phyloP scores from a whole-genome alignment of 2,329 filamentous ascomycete genomes.

The Ramichloridium luteum region DNA sequence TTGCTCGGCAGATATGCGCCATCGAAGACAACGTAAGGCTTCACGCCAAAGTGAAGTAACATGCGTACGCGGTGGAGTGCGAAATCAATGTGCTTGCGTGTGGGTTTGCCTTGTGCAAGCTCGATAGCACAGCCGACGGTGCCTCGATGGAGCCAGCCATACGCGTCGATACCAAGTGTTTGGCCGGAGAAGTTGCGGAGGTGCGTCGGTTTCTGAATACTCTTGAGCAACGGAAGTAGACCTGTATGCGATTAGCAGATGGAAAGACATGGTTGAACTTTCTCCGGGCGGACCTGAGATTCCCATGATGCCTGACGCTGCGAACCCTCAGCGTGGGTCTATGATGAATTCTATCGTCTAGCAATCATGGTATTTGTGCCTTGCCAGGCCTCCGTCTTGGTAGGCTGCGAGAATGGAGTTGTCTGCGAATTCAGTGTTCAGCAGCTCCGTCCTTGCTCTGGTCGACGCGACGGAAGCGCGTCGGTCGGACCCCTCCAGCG shows the following conservation, averaged over 20 bases:
- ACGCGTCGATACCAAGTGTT: constrained; percentile 88
- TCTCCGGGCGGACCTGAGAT: constrained; percentile 23
- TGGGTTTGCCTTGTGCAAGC: constrained; percentile 76
- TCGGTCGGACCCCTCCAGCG: too few relatives aligned
- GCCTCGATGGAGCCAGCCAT: constrained; percentile 95
- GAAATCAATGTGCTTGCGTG: constrained; percentile 78
- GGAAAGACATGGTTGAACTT: constrained; percentile 1
- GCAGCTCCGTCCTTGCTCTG: too few relatives aligned
- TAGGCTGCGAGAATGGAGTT: too few relatives aligned
- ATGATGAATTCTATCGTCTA: constrained; percentile 1
- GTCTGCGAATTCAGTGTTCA: too few relatives aligned
- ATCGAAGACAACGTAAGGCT: constrained; percentile 92
- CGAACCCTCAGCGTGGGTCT: too few relatives aligned
- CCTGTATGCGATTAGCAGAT: constrained; percentile 39
- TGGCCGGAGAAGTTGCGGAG: constrained; percentile 79
- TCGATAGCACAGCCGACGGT: constrained; percentile 84
- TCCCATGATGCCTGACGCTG: constrained; percentile 20
- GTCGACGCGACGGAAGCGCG: too few relatives aligned
- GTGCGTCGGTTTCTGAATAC: constrained; percentile 79
- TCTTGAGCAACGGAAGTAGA: constrained; percentile 82
- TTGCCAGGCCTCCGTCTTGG: too few relatives aligned
- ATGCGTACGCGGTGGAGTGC: constrained; percentile 84
- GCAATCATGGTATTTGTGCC: too few relatives aligned
- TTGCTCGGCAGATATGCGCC: constrained; percentile 93
- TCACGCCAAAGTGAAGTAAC: constrained; percentile 86